Evolutionary conservation across 495 filamentous ascomycete species (phyloP).

Genomic region (Aspergillus ostianus): DNA sequence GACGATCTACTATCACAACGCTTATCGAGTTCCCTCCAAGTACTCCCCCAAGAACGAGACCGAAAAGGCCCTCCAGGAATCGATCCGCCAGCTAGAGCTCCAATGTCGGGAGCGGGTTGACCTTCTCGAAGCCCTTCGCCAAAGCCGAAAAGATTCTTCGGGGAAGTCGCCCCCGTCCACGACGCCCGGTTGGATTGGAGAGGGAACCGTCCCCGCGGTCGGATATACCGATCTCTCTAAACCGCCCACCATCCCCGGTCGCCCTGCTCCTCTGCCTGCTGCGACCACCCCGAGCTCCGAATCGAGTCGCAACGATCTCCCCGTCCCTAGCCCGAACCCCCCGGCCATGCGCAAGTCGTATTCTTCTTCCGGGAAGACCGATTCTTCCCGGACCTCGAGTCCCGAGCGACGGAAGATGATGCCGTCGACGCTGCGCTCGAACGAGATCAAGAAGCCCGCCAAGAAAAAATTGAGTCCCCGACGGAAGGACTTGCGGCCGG

Average conservation of each 20-base stretch:
- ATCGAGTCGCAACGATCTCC: slow-evolving; percentile 9
- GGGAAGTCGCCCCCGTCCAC: slow-evolving; percentile 22
- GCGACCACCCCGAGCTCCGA: slow-evolving; percentile 51
- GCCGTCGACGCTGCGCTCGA: slow-evolving; percentile 76
- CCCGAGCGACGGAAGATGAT: slow-evolving; percentile 79
- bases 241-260: slow-evolving; percentile 62
- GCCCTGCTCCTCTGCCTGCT: slow-evolving; percentile 47
- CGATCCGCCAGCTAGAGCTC: slow-evolving; percentile 75
- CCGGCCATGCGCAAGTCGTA: slow-evolving; percentile 39
- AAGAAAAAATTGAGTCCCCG: slow-evolving; percentile 44
- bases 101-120: slow-evolving; percentile 95
- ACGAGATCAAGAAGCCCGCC: slow-evolving; percentile 56
- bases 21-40: slow-evolving; percentile 65
- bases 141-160: slow-evolving; percentile 66
- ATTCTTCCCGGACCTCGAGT: slow-evolving; percentile 63
- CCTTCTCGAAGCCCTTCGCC: slow-evolving; percentile 74
- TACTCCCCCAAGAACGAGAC: slow-evolving; percentile 79
- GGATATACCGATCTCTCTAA: slow-evolving; percentile 74
- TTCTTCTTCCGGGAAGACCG: slow-evolving; percentile 41
- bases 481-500: slow-evolving; percentile 41
- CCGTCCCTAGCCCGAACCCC: slow-evolving; percentile 16
- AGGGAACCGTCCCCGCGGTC: slow-evolving; percentile 76
- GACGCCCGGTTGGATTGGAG: slow-evolving; percentile 64
- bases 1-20: slow-evolving; percentile 85
- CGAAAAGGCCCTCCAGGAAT: slow-evolving; percentile 78